A percentile compares a stretch with the other conserved stretches of the same genome.
phyloP scores from a whole-genome alignment of 305 asterid species.

The Fraxinus baroniana region DNA sequence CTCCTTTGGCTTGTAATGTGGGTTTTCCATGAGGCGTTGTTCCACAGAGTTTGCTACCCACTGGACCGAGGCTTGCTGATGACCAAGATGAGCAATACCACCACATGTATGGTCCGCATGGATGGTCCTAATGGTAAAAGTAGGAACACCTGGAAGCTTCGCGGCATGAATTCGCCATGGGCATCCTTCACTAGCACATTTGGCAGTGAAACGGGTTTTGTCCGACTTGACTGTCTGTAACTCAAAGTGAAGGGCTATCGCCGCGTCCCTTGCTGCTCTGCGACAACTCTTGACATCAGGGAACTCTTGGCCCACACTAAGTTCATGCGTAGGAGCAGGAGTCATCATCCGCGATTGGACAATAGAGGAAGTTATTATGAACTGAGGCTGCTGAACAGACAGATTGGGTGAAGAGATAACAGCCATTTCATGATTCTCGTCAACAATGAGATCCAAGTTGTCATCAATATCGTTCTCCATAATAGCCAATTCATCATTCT shows the following conservation, averaged over 20 bases:
- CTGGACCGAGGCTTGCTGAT: constrained; percentile 76
- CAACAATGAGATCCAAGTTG: constrained; percentile 38
- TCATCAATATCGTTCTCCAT: constrained; percentile 37
- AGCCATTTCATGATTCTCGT: constrained; percentile 38
- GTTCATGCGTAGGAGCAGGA: constrained; percentile 46
- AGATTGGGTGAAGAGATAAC: constrained; percentile 22
- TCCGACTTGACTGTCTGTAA: constrained; percentile 74
- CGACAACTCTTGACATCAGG: constrained; percentile 68
- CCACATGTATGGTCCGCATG: constrained; percentile 57
- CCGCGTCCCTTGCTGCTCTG: constrained; percentile 65
- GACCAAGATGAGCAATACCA: constrained; percentile 70
- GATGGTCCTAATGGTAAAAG: constrained; percentile 66
- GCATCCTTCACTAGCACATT: constrained; percentile 69
- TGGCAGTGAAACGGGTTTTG: constrained; percentile 75
- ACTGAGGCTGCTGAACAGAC: constrained; percentile 37
- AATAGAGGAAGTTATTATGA: constrained; percentile 43
- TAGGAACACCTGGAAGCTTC: constrained; percentile 70
- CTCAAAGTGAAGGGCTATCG: constrained; percentile 71
- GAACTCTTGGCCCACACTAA: constrained; percentile 68
- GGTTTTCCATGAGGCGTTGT: constrained; percentile 55
- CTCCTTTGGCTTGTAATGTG: constrained; percentile 68
- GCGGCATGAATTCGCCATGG: constrained; percentile 80
- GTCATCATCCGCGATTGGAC: constrained; percentile 43
- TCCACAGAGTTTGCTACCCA: constrained; percentile 76
- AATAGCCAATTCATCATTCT: constrained; percentile 36